Conservation (phyloP, 139 green algal species). For the Micractinium sp. region DNA sequence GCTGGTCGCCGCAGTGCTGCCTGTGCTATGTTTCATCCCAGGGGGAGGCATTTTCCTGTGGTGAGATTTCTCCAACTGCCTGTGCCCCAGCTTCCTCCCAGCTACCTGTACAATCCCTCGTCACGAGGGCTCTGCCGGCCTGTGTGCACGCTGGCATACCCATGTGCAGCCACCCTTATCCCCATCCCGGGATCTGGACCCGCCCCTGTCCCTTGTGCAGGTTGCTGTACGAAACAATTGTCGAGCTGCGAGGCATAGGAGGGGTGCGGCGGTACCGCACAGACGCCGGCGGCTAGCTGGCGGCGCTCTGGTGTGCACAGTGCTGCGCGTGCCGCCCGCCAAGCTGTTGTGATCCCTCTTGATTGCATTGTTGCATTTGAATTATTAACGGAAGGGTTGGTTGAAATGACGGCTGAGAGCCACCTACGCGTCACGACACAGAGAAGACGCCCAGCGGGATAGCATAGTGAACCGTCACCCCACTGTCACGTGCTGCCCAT, state of each 20-base stretch:
- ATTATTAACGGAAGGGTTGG: neutral
- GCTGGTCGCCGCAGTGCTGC: neutral
- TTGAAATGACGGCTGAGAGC: neutral
- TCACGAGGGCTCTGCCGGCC: too few species aligned
- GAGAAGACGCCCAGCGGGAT: too few species aligned
- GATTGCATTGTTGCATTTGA: too few species aligned
- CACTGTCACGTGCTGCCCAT: neutral
- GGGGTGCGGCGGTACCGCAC: conserved; percentile 27
- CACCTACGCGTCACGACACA: too few species aligned
- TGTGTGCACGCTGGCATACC: neutral
- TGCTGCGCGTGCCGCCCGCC: neutral
- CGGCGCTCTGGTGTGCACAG: neutral
- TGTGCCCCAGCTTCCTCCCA: too few species aligned
- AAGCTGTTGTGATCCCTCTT: neutral
- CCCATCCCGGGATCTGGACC: too few species aligned
- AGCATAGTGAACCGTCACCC: neutral
- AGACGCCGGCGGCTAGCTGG: neutral
- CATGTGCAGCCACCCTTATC: neutral
- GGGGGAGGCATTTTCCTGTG: too few species aligned
- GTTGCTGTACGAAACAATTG: conserved; percentile 34
- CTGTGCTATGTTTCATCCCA: too few species aligned
- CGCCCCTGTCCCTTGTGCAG: neutral
- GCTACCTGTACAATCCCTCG: too few species aligned
- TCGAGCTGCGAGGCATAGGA: conserved; percentile 30
- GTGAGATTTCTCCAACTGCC: too few species aligned